Base-by-base conservation (phyloP, 75 land plant species). In the Cunninghamia lanceolata region DNA sequence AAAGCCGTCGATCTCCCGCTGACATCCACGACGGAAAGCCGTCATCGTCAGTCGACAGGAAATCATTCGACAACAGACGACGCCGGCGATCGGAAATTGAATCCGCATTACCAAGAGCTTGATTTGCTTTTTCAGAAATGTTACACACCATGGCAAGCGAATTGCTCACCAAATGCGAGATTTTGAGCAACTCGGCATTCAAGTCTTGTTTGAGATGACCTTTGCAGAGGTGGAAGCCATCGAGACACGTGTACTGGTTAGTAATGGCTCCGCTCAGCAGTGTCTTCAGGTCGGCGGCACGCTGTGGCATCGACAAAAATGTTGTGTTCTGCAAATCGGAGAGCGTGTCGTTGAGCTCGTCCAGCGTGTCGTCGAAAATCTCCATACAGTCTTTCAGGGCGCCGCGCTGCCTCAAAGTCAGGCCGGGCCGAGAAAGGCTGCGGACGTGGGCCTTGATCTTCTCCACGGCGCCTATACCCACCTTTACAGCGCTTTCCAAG, bases 401-500 rank as follows among this genome's bases (percentile, higher is more conserved):
- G 15, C 28, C 40, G 32, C 15, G 73, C 30, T 38, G 50, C 50
- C 83, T 82, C 4, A 17, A 54, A 4, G 17, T 59, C 40, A 74
- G 77, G 17, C 77, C 39, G 77, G 87, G 87, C 25, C 14, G 4
- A 13, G 68, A 32, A 19, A 32, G 56, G 85, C 82, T 39, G 91
- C 88, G 91, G 87, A 76, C 91, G 66, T 82, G 4, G 36, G 76
- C 34, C 42, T 90, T 17, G 9, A 11, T n/a, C 30, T 9, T 30
- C 71, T 82, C 59, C 82, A 91, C 91, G 8, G 86, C 93, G n/a
- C 0, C 0, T 68, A 85, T 71, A 34, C 91, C 86, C 78, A 38
- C 17, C 47, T 87, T 85, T 40, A 93, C 77, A 79, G 84, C 47
- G 68, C 86, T 71, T 79, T 86, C 50, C 89, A 93, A 85, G 86